Evolutionary conservation across 139 green algal genomes (phyloP).

Genomic region (Nannochloris sp.): DNA sequence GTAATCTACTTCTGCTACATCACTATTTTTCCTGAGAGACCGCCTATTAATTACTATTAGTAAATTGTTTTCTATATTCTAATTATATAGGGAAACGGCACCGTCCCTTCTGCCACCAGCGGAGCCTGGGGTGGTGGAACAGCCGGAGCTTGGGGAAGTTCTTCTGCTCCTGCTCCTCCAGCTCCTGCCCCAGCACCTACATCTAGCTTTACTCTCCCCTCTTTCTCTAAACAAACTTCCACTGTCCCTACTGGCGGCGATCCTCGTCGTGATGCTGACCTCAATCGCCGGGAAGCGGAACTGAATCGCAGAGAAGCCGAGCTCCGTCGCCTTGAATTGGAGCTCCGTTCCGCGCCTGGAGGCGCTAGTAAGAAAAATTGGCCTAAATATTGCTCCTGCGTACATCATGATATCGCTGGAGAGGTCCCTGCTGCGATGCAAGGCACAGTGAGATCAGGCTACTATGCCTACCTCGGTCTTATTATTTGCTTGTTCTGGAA

Average conservation of each 20-base stretch:
- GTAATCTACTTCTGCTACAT: neutral
- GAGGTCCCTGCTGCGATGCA: conserved; percentile 35
- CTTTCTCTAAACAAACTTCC: neutral
- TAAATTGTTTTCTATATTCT: too few species aligned
- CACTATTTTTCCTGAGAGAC: neutral
- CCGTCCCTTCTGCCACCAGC: neutral
- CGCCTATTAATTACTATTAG: neutral
- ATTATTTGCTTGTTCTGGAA: conserved; percentile 41
- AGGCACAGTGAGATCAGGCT: conserved; percentile 26
- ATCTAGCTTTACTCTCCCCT: neutral
- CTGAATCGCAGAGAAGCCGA: conserved; percentile 26
- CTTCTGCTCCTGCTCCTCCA: neutral
- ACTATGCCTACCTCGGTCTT: conserved; percentile 43
- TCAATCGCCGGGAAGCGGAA: conserved; percentile 37
- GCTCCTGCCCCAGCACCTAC: neutral
- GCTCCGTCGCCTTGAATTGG: conserved; percentile 31
- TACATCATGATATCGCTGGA: conserved; percentile 48
- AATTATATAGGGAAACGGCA: neutral
- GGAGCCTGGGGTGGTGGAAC: neutral
- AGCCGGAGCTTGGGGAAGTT: neutral
- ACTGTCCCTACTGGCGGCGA: neutral
- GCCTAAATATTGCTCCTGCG: conserved; percentile 42
- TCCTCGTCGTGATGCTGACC: conserved; percentile 26
- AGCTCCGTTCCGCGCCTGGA: conserved; percentile 18
- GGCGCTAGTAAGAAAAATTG: conserved; percentile 43